A percentile compares a stretch with the other conserved stretches of the same genome.
Evolutionary conservation across 164 flowering plant genomes (phyloP).

Genomic region (Protea cynaroides): DNA sequence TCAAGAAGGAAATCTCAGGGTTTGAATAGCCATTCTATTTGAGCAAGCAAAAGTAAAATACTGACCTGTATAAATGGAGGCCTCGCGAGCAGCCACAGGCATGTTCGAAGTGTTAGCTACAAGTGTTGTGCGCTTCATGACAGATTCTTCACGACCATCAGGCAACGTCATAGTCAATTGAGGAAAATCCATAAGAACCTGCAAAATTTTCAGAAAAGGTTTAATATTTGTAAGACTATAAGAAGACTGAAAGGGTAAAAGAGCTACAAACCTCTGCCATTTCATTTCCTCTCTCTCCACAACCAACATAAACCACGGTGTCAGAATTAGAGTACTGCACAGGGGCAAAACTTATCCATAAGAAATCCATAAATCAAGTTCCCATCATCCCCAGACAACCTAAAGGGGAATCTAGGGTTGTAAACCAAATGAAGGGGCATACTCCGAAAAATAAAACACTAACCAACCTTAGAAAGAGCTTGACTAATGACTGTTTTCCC

Average conservation of each 20-base stretch:
- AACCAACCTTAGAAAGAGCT: conserved; percentile 92
- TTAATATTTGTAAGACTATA: conserved; percentile 1
- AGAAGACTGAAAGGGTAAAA: neutral
- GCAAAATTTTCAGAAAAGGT: conserved; percentile 4
- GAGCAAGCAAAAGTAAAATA: neutral
- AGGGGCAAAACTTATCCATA: conserved; percentile 7
- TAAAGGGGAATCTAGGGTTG: neutral
- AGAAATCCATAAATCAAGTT: conserved; percentile 2
- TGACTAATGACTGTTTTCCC: conserved; percentile 99
- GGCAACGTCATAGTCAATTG: conserved; percentile 99
- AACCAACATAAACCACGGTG: conserved; percentile 98
- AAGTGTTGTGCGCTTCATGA: conserved; percentile 99
- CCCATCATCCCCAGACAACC: conserved; percentile 1
- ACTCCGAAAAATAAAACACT: neutral
- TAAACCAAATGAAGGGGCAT: neutral
- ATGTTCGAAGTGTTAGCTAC: conserved; percentile 99
- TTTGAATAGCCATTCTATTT: neutral
- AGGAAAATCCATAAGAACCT: conserved; percentile 99
- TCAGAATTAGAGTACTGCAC: conserved; percentile 98
- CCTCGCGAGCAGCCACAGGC: conserved; percentile 99
- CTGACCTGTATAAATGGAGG: conserved; percentile 96
- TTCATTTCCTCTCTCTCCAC: conserved; percentile 99
- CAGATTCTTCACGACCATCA: conserved; percentile 99
- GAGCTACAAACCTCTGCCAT: conserved; percentile 84
- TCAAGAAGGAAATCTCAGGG: neutral